These are phyloP conservation scores for Saccharomyces eubayanus DNA, from an alignment of 805 yeast species.

Conservation along the genomic window DNA sequence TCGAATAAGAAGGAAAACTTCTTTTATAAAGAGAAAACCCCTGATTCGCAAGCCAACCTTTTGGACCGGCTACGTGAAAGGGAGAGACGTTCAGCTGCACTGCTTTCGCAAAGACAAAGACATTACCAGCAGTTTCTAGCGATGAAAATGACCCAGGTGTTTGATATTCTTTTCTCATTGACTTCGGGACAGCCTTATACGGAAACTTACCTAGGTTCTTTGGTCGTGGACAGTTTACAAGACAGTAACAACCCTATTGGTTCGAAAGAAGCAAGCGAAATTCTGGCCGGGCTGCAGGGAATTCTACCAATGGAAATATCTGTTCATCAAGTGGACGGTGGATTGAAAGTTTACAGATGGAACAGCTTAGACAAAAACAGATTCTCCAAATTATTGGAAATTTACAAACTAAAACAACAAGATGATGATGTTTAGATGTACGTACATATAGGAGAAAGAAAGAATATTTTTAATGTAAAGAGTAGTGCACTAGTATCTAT, in stretches of 20 bases:
- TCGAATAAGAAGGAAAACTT: slow-evolving; percentile 17
- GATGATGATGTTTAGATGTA: background rate
- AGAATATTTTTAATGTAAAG: background rate
- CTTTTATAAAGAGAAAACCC: slow-evolving; percentile 9
- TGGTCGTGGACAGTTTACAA: slow-evolving; percentile 26
- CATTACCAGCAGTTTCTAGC: slow-evolving; percentile 23
- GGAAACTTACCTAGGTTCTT: slow-evolving; percentile 16
- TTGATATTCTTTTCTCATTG: slow-evolving; percentile 20
- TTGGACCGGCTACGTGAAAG: slow-evolving; percentile 23
- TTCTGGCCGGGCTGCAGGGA: slow-evolving; percentile 16
- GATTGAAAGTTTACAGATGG: slow-evolving; percentile 28
- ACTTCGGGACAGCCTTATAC: slow-evolving; percentile 25
- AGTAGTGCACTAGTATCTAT: too few relatives aligned
- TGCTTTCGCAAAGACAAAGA: slow-evolving; percentile 21
- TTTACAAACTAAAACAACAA: background rate
- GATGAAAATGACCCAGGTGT: slow-evolving; percentile 26
- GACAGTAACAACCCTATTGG: slow-evolving; percentile 31
- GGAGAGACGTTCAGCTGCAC: slow-evolving; percentile 21
- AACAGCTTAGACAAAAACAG: slow-evolving; percentile 11
- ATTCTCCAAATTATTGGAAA: slow-evolving; percentile 1
- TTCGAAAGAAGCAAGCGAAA: slow-evolving; percentile 18
- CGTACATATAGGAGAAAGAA: background rate
- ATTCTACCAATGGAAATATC: slow-evolving; percentile 12
- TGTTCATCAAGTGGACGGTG: slow-evolving; percentile 20
- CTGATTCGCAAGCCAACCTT: slow-evolving; percentile 19